Percentiles rank a stretch among this genome's conserved stretches.
These are phyloP conservation scores for Echria macrotheca DNA, from an alignment of 495 filamentous ascomycete species.

Conservation along the genomic window DNA sequence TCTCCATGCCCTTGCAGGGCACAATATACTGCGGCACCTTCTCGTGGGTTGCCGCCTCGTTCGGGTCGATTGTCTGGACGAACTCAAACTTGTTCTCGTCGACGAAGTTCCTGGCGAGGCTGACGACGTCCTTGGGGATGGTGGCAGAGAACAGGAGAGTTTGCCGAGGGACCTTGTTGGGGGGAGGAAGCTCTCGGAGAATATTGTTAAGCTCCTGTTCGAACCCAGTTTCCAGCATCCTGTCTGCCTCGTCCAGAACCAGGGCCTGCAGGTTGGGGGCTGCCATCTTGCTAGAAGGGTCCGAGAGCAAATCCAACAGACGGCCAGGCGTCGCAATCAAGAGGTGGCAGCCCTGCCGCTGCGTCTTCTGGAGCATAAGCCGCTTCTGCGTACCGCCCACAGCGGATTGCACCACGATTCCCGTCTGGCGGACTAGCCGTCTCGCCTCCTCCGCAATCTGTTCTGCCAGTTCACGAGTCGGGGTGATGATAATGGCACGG, in stretches of 20 bases:
- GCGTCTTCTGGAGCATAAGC: conserved; percentile 55
- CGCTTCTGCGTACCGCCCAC: conserved; percentile 83
- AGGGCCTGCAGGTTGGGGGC: conserved; percentile 72
- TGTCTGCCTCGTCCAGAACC: conserved; percentile 92
- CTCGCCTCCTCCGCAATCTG: conserved; percentile 83
- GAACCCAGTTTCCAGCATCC: conserved; percentile 88
- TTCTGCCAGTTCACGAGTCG: conserved; percentile 90
- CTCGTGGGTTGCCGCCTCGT: conserved; percentile 80
- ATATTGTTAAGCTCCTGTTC: conserved; percentile 70
- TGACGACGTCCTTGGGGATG: conserved; percentile 74
- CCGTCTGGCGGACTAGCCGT: conserved; percentile 61
- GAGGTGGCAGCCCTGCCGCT: conserved; percentile 74
- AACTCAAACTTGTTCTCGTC: conserved; percentile 62
- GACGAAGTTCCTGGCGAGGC: conserved; percentile 58
- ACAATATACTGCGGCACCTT: conserved; percentile 74
- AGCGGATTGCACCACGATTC: conserved; percentile 73
- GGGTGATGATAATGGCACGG: conserved; percentile 84
- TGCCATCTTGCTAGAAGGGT: conserved; percentile 56
- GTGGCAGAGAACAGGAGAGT: conserved; percentile 94
- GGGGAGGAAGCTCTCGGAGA: conserved; percentile 57
- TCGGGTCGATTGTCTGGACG: conserved; percentile 71
- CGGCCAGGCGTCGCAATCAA: conserved; percentile 89
- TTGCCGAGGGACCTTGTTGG: conserved; percentile 59
- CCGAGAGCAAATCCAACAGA: conserved; percentile 75
- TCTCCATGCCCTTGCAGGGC: conserved; percentile 60